Conservation (phyloP, 164 flowering plant species). For the Umbellularia californica region DNA sequence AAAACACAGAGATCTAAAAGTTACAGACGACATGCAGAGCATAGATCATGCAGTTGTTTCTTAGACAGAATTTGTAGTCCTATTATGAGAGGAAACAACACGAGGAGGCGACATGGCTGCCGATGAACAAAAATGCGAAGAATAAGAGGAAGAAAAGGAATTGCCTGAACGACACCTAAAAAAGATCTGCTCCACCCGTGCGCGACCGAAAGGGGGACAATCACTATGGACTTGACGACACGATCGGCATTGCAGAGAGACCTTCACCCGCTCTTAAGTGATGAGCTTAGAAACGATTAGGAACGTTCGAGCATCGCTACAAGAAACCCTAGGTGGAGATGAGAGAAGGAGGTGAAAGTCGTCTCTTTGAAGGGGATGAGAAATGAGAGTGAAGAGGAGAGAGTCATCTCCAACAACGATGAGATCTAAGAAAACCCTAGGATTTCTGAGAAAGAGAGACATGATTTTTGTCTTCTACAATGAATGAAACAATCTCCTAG, state of each 20-base stretch:
- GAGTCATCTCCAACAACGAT: background rate
- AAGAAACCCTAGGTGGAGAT: slow-evolving; percentile 27
- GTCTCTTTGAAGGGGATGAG: background rate
- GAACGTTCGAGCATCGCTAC: slow-evolving; percentile 26
- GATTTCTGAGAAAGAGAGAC: too few species aligned
- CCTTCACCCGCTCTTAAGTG: slow-evolving; percentile 92
- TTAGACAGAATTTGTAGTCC: slow-evolving; percentile 16
- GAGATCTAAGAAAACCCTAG: too few species aligned
- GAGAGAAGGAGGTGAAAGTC: background rate
- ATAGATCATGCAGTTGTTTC: slow-evolving; percentile 12
- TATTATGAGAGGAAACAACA: slow-evolving; percentile 4
- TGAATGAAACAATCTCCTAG: too few species aligned
- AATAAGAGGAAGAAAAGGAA: background rate
- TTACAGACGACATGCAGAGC: slow-evolving; percentile 15
- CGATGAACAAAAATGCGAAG: too few species aligned
- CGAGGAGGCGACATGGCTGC: slow-evolving; percentile 14
- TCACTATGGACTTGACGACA: slow-evolving; percentile 93
- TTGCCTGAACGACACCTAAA: slow-evolving; percentile 90
- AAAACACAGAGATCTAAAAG: background rate
- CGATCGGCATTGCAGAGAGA: slow-evolving; percentile 92
- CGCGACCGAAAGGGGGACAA: slow-evolving; percentile 72
- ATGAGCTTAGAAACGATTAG: slow-evolving; percentile 47
- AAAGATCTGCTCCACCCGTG: slow-evolving; percentile 84
- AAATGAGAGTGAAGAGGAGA: background rate
- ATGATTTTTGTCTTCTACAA: too few species aligned